Base-by-base conservation (phyloP, 371 early-diverging fungal species). In the Syncephalis plumigaleata region DNA sequence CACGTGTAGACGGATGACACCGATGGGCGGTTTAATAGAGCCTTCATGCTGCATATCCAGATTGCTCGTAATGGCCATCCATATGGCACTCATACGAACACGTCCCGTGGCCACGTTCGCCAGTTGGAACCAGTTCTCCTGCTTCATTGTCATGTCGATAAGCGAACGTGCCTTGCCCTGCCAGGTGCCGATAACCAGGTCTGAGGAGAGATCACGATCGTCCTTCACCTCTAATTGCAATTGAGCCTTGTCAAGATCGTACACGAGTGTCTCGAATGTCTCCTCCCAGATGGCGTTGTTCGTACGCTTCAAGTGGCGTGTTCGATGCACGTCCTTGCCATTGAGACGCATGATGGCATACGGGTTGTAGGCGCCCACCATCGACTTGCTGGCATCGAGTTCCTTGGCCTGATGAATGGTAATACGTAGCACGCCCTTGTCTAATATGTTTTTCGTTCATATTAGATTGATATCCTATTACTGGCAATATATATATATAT, bases 1-100 rank as follows among this genome's bases (percentile, higher is more conserved):
- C 24, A 94, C 63, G 3, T 73, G 74, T 37, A 91, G 64, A 25
- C 78, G 72, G 18, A 94, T 61, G 0, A 94, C 83, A 49, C 96
- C 96, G 49, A 79, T 75, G 15, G 92, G 84, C 22, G 72, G 40
- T 8, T 16, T 21, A 40, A 40, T 8, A 8, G 4, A n/a, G 21
- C 40, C 40, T 31, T 31, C 31, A 31, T 31, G 31, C 7, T 31
- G 31, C 31, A 31, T 31, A 7, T 31, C 31, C 11, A 13, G 36
- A 3, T 18, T 11, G 31, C 7, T 11, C 4, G 31, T 31, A 13
- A 74, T 63, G 0, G 75, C 68, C 39, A 64, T 66, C 71, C 71
- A 74, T 39, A 60, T 60, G 16, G 66, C 65, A 44, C 68, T 68
- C 7, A 74, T 45, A 27, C 66, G 58, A 27, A 70, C 31, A 20